Evolutionary conservation across 441 rosid species (phyloP), one percentile per base, ranked within the genome.

Genomic region (Pelargonium fulgidum): DNA sequence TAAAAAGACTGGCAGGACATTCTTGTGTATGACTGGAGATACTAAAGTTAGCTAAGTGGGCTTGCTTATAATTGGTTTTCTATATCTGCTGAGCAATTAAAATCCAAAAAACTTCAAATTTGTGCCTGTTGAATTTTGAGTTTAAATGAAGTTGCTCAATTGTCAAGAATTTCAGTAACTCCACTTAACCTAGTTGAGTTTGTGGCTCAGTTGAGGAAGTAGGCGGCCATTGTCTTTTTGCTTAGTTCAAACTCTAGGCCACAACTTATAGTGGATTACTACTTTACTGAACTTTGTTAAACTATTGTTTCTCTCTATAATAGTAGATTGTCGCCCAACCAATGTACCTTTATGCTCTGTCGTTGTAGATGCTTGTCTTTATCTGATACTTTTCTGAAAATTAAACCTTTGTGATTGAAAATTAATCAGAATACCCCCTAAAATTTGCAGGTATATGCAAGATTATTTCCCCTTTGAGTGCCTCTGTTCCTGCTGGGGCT

Each of bases 401-500:
- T 24, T 24, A 26, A 61, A 19, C 9, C 11, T 58, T 24, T 26
- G 64, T 26, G 36, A 61, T 10, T 61, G 64, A 26, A 11, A 61
- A 61, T 33, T 61, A 22, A 61, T 26, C 5, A 5, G 63, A 7
- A 70, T 68, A 45, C 68, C 4, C 45, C 3, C 14, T 62, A 62
- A 5, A 54, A 73, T 9, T 72, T 75, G 22, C 74, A 96, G 99
- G 99, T 77, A 85, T 96, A 66, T 96, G 99, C 89, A 96, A 96
- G 86, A 93, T 96, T 58, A 36, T 89, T 67, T 93, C 92, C 70
- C 99, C 99, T 65, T 39, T 91, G 74, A 85, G 80, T 77, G 89
- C 96, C 65, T 83, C 94, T 71, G 92, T 84, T 78, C 97, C 99
- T 66, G 99, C 98, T 44, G 99, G 99, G 45, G 80, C 82, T 74